Base-by-base conservation (phyloP, 2,329 filamentous ascomycete species). In the Metarhizium robertsii region DNA sequence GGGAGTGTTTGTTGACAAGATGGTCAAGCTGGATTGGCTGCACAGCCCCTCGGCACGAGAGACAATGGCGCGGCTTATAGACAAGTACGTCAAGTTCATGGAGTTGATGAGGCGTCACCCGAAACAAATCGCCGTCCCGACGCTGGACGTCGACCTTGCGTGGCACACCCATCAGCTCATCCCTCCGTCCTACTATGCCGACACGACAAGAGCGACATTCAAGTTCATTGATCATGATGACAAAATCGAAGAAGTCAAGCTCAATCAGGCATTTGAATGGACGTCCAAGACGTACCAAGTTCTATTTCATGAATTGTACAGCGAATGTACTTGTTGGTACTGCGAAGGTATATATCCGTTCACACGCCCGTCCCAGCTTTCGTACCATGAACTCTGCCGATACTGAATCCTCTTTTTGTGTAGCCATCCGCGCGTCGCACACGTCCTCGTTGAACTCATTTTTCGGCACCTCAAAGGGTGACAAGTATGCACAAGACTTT, bases 1-100 rank as follows among this genome's bases (percentile, higher is more conserved):
- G 64, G 79, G 81, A 18, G 73, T 79, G 50, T 89, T 88, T 61
- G 71, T 83, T 2, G 80, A 84, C 57, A 89, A 92, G 72, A 92
- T 92, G 87, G 77, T 80, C 61, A 76, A 79, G 60, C 81, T 92
- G 50, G 86, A 90, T 69, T 92, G 88, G 88, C 73, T 92, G 1
- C 88, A 89, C 67, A 87, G 84, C 30, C 87, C 88, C 0, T 75
- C 83, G 0, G 77, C 84, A 0, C 70, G 69, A 3, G 71, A 77
- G 0, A 92, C 86, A 0, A 88, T 88, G 25, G 80, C 66, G 0
- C 79, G 87, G 0, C 73, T 90, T 1, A 71, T 89, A 4, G 64
- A 25, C 25, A 91, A 88, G 65, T 89, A 89, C 62, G 50, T 70
- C 2, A 78, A 84, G 3, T 91, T 89, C 69, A 71, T 87, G 16